Base-by-base conservation (phyloP, 768 basidiomycete genomes). In the Suillus brevipes region DNA sequence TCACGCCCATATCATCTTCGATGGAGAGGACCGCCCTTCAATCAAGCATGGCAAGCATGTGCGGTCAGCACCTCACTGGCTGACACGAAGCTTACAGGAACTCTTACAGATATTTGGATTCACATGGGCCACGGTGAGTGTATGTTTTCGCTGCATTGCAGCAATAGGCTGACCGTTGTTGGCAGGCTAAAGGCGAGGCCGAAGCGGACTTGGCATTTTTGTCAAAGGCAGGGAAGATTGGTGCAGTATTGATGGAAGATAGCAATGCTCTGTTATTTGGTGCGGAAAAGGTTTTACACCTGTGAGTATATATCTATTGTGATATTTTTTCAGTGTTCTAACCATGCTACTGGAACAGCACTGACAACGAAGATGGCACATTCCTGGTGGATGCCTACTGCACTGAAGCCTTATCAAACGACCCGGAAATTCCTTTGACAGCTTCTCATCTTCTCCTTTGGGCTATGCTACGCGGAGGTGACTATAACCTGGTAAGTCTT, bases 1-100 rank as follows among this genome's bases (percentile, higher is more conserved):
- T 43, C 70, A 78, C 1, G 77, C 78, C 8, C 72, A 85, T 1
- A 84, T 86, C 69, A 81, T 86, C 0, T 85, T 86, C 65, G 81
- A 87, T 72, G 84, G 85, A 0, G 76, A 78, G 0, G 59, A 74
- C 23, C 76, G 82, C 42, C 84, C 85, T 6, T 50, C 63, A 5
- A 65, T 74, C 43, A 85, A 85, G 71, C 74, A 82, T 6, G 75
- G 78, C 49, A 78, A 77, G 63, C 61, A 69, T 42, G 74, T 75
- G 45, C 62, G 66, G 57, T 67, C 67, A 64, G 69, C 73, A 70
- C 67, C 79, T 68, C 67, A 74, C 58, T 74, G 70, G 71, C 53
- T 78, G 16, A 67, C 65, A 3, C 31, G 56, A 16, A 72, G 66
- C 13, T 68, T 78, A 47, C 58, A 72, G 60, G 66, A 74, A 47